Base-by-base conservation (phyloP, 495 filamentous ascomycete genomes). In the Aspergillus ostianus region DNA sequence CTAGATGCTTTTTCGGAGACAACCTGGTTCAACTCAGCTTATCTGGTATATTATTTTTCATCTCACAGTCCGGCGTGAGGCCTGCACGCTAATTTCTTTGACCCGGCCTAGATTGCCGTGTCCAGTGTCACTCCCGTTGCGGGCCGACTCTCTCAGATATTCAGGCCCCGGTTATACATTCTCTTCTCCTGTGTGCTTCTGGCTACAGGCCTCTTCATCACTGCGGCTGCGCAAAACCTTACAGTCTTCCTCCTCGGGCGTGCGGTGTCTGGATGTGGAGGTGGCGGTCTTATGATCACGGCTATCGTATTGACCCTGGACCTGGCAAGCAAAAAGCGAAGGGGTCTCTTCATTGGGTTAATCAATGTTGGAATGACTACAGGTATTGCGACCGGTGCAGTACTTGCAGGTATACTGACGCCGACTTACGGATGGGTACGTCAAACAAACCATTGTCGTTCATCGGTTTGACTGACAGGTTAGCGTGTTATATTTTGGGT, bases 11-110 rank as follows among this genome's bases (percentile, higher is more conserved):
- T 88, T 66, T 83, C 84, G 26, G 71, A 85, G 48, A 84, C 84
- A 19, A 86, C 82, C 61, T 93, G 89, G 89, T 88, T 93, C 62
- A 90, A 88, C 7, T 86, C 86, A 26, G 74, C 87, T 1, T 92
- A 88, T 68, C 69, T 87, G 60, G 77, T 80, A 75, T 49, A 57
- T 13, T 58, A 1, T 21, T 9, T 19, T 20, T 15, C 1, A n/a
- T 10, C 41, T 44, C 10, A 41, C 21, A 12, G 45, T 12, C 19
- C 44, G 19, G n/a, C 23, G 20, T 12, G 15, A 26, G 0, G 29
- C 26, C 20, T 29, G 15, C 0, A n/a, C 8, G 20, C 29, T 62
- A 32, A 61, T 46, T 50, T 62, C 53, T 61, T 53, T 36, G 6
- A 21, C 36, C 17, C 32, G 20, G 10, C 18, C 47, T 70, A 87